Percentiles rank a stretch among this genome's conserved stretches.
Conservation (phyloP, 192 early-diverging fungal genomes). For the Coemansia umbellata region DNA sequence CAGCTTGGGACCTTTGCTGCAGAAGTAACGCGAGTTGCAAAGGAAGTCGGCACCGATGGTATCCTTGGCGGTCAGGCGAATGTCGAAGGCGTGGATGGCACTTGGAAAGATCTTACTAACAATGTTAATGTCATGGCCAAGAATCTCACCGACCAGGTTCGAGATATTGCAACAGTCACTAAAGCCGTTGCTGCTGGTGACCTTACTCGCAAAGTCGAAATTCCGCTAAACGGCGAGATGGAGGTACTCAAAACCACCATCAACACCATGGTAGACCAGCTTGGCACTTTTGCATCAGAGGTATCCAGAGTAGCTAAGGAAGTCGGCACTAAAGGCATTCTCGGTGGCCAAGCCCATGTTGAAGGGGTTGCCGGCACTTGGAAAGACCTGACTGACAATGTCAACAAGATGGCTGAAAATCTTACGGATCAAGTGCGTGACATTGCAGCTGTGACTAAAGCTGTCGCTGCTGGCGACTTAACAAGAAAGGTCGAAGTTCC, state of each 20-base stretch:
- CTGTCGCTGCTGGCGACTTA: constrained; percentile 57
- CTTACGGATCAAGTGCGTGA: constrained; percentile 55
- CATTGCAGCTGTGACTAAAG: constrained; percentile 53
- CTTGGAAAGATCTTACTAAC: constrained; percentile 63
- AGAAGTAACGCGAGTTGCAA: constrained; percentile 64
- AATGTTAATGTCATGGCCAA: constrained; percentile 66
- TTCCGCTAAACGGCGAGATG: constrained; percentile 55
- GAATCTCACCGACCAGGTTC: constrained; percentile 58
- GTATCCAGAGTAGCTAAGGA: constrained; percentile 60
- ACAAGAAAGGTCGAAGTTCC: constrained; percentile 52
- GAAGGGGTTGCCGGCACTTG: constrained; percentile 58
- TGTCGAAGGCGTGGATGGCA: constrained; percentile 55
- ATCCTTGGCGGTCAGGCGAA: constrained; percentile 61
- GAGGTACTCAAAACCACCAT: constrained; percentile 54
- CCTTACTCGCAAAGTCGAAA: constrained; percentile 49
- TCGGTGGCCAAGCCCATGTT: constrained; percentile 60
- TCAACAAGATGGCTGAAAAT: constrained; percentile 54
- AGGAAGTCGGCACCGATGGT: constrained; percentile 68
- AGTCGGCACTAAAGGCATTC: constrained; percentile 61
- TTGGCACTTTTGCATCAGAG: constrained; percentile 54
- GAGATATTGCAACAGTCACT: constrained; percentile 57
- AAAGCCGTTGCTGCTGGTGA: constrained; percentile 61
- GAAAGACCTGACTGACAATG: constrained; percentile 58
- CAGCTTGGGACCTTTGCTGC: constrained; percentile 45
- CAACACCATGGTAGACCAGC: constrained; percentile 62